phyloP scores from a whole-genome alignment of 192 early-diverging fungal genomes.

The Coemansia sp. region DNA sequence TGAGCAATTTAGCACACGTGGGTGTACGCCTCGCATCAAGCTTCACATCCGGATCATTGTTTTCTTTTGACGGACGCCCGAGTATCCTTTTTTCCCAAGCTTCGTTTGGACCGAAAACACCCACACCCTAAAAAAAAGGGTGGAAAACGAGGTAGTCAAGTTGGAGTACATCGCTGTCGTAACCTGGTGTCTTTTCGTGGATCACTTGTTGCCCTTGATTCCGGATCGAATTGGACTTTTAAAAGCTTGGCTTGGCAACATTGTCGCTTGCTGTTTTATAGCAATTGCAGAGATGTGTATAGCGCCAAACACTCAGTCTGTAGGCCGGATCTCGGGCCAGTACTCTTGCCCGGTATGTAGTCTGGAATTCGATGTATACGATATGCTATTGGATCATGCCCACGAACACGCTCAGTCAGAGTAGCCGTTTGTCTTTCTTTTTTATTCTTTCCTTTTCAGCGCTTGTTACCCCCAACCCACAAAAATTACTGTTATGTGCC shows the following conservation, averaged over 20 bases:
- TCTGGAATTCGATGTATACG: neutral
- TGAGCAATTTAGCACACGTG: slow-evolving; percentile 10
- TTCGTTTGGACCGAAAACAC: neutral
- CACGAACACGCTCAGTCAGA: neutral
- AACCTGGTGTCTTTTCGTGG: neutral
- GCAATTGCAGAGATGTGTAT: neutral
- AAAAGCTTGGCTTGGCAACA: neutral
- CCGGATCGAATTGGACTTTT: neutral
- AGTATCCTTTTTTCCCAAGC: neutral
- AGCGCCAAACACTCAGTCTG: neutral
- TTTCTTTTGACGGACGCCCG: neutral
- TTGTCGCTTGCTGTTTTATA: neutral
- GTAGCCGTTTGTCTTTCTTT: neutral
- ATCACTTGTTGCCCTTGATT: neutral
- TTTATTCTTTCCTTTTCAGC: neutral
- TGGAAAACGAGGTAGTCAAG: neutral
- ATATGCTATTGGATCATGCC: neutral
- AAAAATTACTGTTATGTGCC: slow-evolving; percentile 12
- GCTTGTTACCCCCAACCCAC: neutral
- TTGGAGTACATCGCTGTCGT: neutral
- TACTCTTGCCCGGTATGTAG: neutral
- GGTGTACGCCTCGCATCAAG: neutral
- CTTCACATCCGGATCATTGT: neutral
- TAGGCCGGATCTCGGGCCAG: neutral
- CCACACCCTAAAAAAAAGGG: neutral